phyloP scores from a whole-genome alignment of 1,284 basidiomycete species.

The Ceratobasidium sp. region DNA sequence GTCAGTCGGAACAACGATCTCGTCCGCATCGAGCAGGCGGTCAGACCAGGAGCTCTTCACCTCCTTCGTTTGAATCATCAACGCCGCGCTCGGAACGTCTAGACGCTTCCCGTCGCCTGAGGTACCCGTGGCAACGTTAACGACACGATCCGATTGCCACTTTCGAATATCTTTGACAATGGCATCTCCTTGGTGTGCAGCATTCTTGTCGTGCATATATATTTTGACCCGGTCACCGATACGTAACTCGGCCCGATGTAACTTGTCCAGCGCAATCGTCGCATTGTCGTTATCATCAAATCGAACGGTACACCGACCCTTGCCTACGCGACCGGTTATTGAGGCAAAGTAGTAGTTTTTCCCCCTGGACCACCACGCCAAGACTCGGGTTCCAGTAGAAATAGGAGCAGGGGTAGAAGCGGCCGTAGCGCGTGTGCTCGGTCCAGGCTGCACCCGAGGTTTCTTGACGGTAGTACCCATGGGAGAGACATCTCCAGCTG shows the following conservation, averaged over 20 bases:
- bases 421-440: constrained; percentile 12
- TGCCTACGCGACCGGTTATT: constrained; percentile 55
- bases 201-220: constrained; percentile 49
- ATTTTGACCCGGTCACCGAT: constrained; percentile 68
- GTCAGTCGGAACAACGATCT: constrained; percentile 50
- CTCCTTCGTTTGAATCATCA: constrained; percentile 42
- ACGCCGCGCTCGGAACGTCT: neutral
- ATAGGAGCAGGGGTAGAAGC: constrained; percentile 47
- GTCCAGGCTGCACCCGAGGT: constrained; percentile 1
- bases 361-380: constrained; percentile 71
- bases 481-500: constrained; percentile 48
- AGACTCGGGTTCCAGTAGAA: constrained; percentile 64
- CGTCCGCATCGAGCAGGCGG: constrained; percentile 55
- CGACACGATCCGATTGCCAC: constrained; percentile 54
- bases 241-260: constrained; percentile 64
- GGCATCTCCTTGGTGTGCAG: constrained; percentile 50
- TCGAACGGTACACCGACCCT: constrained; percentile 55
- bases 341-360: constrained; percentile 71
- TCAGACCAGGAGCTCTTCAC: constrained; percentile 47
- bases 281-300: constrained; percentile 69
- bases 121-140: constrained; percentile 59
- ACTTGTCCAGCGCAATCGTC: constrained; percentile 61
- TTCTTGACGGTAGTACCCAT: constrained; percentile 46
- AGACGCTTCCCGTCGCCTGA: constrained; percentile 51
- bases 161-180: constrained; percentile 57